These are phyloP conservation scores for Xylaria sp. DNA, from an alignment of 2,329 filamentous ascomycete species.

Conservation along the genomic window DNA sequence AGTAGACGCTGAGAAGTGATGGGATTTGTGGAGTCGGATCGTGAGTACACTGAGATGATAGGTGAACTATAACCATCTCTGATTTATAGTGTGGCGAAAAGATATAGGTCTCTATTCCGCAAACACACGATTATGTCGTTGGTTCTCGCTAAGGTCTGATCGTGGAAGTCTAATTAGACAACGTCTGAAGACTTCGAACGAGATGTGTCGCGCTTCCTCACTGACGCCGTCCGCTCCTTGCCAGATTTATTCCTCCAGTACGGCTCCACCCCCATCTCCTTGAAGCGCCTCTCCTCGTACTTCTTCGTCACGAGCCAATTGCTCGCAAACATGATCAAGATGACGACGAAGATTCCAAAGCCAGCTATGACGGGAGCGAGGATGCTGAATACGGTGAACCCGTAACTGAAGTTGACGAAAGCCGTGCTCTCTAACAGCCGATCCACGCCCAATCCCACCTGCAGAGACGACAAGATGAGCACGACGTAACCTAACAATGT, in stretches of 20 bases:
- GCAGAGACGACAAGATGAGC: constrained; percentile 41
- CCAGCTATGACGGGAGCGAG: constrained; percentile 36
- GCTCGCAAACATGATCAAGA: constrained; percentile 36
- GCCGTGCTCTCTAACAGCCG: constrained; percentile 31
- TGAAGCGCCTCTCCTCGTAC: constrained; percentile 39
- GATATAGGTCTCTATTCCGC: background rate
- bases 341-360: constrained; percentile 30
- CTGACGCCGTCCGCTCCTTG: background rate
- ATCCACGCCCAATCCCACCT: constrained; percentile 40
- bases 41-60: too few species aligned
- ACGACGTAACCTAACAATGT: constrained; percentile 47
- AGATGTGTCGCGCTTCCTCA: background rate
- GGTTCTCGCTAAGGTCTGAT: background rate
- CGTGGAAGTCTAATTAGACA: background rate
- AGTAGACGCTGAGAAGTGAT: background rate
- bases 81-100: background rate
- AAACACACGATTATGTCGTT: background rate
- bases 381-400: constrained; percentile 42
- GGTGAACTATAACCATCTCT: too few species aligned
- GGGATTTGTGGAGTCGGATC: too few species aligned
- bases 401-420: constrained; percentile 41
- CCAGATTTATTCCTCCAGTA: constrained; percentile 32
- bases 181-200: background rate
- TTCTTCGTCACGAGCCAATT: constrained; percentile 37
- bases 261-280: constrained; percentile 39